Base-by-base conservation (phyloP, 202 grass and related monocot genomes). In the Saccharum hybrid region DNA sequence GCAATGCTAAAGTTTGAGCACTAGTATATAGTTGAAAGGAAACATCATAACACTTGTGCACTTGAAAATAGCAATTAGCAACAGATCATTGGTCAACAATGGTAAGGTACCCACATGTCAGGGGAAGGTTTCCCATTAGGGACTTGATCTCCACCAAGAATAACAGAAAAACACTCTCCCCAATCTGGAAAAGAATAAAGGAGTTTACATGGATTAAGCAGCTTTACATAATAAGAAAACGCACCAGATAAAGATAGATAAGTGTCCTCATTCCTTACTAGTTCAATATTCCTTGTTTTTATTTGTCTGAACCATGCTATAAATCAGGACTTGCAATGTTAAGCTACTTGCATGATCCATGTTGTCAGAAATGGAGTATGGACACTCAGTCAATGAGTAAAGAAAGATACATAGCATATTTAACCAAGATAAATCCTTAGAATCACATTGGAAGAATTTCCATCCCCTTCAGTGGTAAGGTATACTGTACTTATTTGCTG, bases 61-160 rank as follows among this genome's bases (percentile, higher is more conserved):
- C 11, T 75, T 38, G 10, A 56, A 7, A 59, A 14, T 38, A 72
- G 36, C 46, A 70, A 75, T n/a, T 56, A 49, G 26, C 28, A 79
- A 75, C 1, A 5, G 43, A 62, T 40, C 22, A 33, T 71, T 48
- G 8, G 70, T 26, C 54, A 68, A 79, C 13, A 30, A 66, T 56
- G 66, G 15, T 40, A 51, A 81, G 49, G 36, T 52, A 74, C 86
- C 9, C 71, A 97, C 94, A 94, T 93, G 67, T 94, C 94, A 42
- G 94, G 94, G 45, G 82, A 87, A 84, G 94, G 92, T 75, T 97
- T 97, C 85, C 94, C 94, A 48, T 81, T 87, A 70, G 85, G 89
- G 30, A 97, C 86, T 85, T 97, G 84, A 78, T 97, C 90, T 64
- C 86, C 82, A 83, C 94, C 92, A 82, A 97, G 92, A 84, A 97